These are phyloP conservation scores for Talaromyces sp. DNA, from an alignment of 2,329 filamentous ascomycete genomes.

Conservation along the genomic window DNA sequence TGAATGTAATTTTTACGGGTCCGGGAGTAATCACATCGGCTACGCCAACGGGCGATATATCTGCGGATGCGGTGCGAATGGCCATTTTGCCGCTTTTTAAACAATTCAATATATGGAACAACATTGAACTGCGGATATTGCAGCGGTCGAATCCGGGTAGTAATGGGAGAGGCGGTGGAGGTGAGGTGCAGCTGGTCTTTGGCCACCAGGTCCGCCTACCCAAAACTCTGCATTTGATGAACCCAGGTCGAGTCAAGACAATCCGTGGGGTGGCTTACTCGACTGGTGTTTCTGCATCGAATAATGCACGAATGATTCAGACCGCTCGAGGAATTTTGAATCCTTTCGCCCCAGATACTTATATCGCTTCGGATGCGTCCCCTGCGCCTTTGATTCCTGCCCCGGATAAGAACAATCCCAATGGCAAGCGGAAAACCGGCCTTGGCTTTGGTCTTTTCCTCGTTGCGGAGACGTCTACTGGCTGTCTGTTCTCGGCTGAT, in stretches of 20 bases:
- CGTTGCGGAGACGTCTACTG: constrained; percentile 86
- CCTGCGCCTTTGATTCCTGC: constrained; percentile 58
- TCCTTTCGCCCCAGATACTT: constrained; percentile 77
- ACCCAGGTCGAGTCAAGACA: constrained; percentile 76
- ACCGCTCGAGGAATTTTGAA: constrained; percentile 83
- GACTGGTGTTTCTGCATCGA: constrained; percentile 83
- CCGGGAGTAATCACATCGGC: constrained; percentile 88
- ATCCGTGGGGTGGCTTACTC: constrained; percentile 92
- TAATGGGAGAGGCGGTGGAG: constrained; percentile 73
- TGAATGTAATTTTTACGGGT: constrained; percentile 86
- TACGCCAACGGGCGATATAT: constrained; percentile 79
- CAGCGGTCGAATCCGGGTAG: constrained; percentile 71
- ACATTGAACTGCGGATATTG: constrained; percentile 78
- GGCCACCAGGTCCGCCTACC: constrained; percentile 89
- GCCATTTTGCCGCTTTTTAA: constrained; percentile 86
- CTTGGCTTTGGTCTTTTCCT: constrained; percentile 88
- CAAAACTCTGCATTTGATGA: constrained; percentile 86
- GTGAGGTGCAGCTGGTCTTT: constrained; percentile 89
- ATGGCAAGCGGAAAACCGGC: constrained; percentile 59
- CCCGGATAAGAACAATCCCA: constrained; percentile 61
- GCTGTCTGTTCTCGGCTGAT: constrained; percentile 84
- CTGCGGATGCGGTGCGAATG: constrained; percentile 87
- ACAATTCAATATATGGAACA: constrained; percentile 81
- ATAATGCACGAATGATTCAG: constrained; percentile 94
- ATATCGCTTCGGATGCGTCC: constrained; percentile 70